Conservation (phyloP, 345 rosid genomes). For the Euphorbia tirucalli region DNA sequence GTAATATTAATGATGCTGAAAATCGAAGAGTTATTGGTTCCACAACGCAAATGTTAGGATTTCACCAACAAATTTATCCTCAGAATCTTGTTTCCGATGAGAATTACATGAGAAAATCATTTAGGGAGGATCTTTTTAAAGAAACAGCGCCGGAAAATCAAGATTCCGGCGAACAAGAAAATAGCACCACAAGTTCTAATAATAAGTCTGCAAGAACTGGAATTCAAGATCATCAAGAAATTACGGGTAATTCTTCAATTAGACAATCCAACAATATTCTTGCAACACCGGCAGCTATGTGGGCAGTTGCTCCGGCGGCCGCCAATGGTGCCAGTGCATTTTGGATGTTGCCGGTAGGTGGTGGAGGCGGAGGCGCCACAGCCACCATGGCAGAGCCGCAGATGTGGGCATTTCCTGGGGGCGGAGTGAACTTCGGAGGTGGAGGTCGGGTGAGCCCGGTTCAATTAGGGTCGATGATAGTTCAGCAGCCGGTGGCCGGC, state of each 20-base stretch:
- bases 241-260: slow-evolving; percentile 30
- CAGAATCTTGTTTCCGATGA: slow-evolving; percentile 31
- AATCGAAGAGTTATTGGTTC: slow-evolving; percentile 32
- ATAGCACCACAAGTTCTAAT: slow-evolving; percentile 29
- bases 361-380: slow-evolving; percentile 23
- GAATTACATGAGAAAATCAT: slow-evolving; percentile 41
- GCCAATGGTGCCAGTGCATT: slow-evolving; percentile 65
- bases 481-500: slow-evolving; percentile 58
- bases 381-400: slow-evolving; percentile 35
- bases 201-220: slow-evolving; percentile 27
- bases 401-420: slow-evolving; percentile 72
- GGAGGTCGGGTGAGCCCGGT: slow-evolving; percentile 42
- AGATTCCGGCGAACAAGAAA: slow-evolving; percentile 17
- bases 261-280: slow-evolving; percentile 31
- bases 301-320: slow-evolving; percentile 61
- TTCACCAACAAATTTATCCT: slow-evolving; percentile 60
- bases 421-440: slow-evolving; percentile 17
- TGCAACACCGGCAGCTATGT: slow-evolving; percentile 61
- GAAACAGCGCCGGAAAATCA: slow-evolving; percentile 25
- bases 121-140: slow-evolving; percentile 68
- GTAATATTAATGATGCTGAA: slow-evolving; percentile 28
- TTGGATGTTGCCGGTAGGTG: slow-evolving; percentile 84
- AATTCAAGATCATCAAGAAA: slow-evolving; percentile 17
- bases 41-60: slow-evolving; percentile 44
- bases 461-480: slow-evolving; percentile 65